Evolutionary conservation across 306 rosid genomes (phyloP), one percentile per base, ranked within the genome.

Genomic region (Cyclanthera cordifolia): DNA sequence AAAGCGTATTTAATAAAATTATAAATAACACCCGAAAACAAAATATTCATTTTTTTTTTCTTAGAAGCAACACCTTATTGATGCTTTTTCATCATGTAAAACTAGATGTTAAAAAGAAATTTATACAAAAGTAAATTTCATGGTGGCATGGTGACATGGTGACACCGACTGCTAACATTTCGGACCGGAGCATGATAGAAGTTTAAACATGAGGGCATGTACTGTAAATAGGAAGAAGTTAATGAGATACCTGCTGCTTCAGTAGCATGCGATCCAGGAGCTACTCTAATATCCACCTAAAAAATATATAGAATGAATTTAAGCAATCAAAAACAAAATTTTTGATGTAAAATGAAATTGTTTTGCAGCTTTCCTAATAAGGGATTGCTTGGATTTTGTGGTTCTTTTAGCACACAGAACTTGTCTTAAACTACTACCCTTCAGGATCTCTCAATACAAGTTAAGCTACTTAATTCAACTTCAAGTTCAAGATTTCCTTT

Each of bases 191-290:
- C 66, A 34, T n/a, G 24, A 25, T 32, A 32, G n/a, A n/a, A n/a
- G n/a, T n/a, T n/a, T n/a, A n/a, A n/a, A n/a, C n/a, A n/a, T n/a
- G n/a, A n/a, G n/a, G n/a, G n/a, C n/a, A 30, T 39, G 28, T 61
- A 37, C 23, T 10, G 21, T 63, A 45, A 15, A 72, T 32, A 66
- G n/a, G 32, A n/a, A 66, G 71, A 64, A 54, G 69, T 66, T 32
- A 74, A 10, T 68, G 67, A 55, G 51, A 15, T 75, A 94, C 99
- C 95, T 57, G 91, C 86, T 72, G 86, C 87, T 85, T 90, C 95
- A 45, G 96, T 88, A 19, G 97, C 83, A 82, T 94, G 97, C 57
- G 99, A 90, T 79, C 99, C 92, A 27, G 96, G 99, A 32, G 95
- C 99, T 59, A 94, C 86, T 79, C 85, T 83, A 77, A 94, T 94